Base-by-base conservation (phyloP, 192 early-diverging fungal species). In the Backusella westeae region DNA sequence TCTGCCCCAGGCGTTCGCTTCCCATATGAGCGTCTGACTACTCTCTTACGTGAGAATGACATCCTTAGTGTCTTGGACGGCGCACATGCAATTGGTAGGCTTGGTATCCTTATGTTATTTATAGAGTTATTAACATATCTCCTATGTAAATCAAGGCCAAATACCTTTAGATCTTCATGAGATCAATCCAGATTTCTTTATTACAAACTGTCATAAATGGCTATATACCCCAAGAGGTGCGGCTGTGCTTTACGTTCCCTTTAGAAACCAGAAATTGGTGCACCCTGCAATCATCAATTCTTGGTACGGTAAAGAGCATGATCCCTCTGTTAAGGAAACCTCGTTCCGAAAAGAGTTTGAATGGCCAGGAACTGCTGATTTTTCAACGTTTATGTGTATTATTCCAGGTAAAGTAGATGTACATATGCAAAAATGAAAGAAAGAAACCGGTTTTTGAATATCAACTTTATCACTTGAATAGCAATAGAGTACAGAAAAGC, bases 171-270 rank as follows among this genome's bases (percentile, higher is more conserved):
- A 91, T 39, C 67, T 92, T 9, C 73, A 72, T 23, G 84, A 85
- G 32, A 73, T 84, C 9, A 75, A 83, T 56, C 87, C 92, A 0
- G 93, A 94, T 67, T 94, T 90, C 70, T 90, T 87, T 46, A 86
- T 89, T n/a, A 84, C 86, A 52, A 90, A 90, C 77, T 85, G 82
- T 72, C 91, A 92, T 80, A 92, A 92, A 82, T 92, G 91, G 91
- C 42, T 91, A 9, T 91, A 79, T 78, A 85, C 83, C 44, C 84
- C 85, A 38, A 81, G 86, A 36, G 81, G 88, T 19, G 82, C 84
- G 6, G 88, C 89, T 2, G 77, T 88, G 6, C 72, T 92, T 7
- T 91, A 90, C 69, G 84, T 89, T 26, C 69, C 82, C 15, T 81
- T 82, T 73, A 71, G 81, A 53, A 75, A 88, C 52, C 89, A 92